Evolutionary conservation across 305 asterid species (phyloP).

Genomic region (Fraxinus nigra): DNA sequence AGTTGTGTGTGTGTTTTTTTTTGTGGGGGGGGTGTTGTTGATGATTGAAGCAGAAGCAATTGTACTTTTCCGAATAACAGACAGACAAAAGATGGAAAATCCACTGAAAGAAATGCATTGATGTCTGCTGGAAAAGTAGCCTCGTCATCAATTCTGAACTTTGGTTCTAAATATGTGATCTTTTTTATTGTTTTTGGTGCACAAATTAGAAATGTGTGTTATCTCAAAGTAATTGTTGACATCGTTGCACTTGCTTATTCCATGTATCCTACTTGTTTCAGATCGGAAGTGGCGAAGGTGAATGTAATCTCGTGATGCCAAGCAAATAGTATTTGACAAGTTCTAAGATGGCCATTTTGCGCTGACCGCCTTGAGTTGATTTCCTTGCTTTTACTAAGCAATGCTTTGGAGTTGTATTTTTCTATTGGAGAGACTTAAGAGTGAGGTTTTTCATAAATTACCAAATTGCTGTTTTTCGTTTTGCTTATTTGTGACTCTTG

Average conservation of each 20-base stretch:
- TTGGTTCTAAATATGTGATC: not conserved
- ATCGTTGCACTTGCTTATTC: constrained; percentile 1
- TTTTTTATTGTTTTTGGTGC: not conserved
- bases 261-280: constrained; percentile 31
- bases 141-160: not conserved
- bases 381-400: constrained; percentile 18
- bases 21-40: not conserved
- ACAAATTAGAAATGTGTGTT: not conserved
- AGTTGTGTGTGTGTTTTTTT: not conserved
- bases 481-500: not conserved
- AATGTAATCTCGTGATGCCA: constrained; percentile 21
- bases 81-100: not conserved
- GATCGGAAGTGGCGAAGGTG: constrained; percentile 82
- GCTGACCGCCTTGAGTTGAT: constrained; percentile 26
- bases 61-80: not conserved
- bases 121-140: not conserved
- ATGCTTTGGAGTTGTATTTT: constrained; percentile 1
- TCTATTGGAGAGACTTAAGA: not conserved
- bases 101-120: not conserved
- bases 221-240: not conserved
- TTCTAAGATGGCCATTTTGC: constrained; percentile 21
- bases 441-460: not conserved
- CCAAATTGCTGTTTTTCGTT: not conserved
- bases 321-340: constrained; percentile 25
- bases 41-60: not conserved